Base-by-base conservation (phyloP, 306 rosid species). In the Rubus idaeus region DNA sequence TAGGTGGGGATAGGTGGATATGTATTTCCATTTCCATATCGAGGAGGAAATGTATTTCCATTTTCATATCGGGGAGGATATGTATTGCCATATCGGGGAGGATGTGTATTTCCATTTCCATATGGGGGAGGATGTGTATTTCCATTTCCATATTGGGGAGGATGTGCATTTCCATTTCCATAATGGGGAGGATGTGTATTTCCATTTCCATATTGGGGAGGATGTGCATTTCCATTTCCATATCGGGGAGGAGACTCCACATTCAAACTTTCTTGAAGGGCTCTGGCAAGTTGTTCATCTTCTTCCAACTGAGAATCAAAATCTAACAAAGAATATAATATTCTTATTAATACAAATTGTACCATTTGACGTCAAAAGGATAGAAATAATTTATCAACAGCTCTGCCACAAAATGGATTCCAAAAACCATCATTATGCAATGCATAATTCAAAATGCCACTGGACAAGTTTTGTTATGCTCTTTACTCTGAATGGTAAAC, bases 211-310 rank as follows among this genome's bases (percentile, higher is more conserved):
- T 21, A 21, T 52, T 16, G 41, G 17, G 74, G 74, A 69, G 77
- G 61, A 78, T 40, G 17, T 37, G 75, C 26, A 23, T 23, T 23
- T 23, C 26, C 52, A 73, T 88, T 82, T 78, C 87, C 91, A 81
- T 88, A 76, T 75, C 52, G 86, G 40, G 97, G 91, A 85, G 98
- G 95, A 66, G 97, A 84, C 35, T 84, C 97, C 78, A 83, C 44
- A 77, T 83, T 87, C 49, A 93, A 86, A 82, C 98, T 93, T 85
- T 93, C 90, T 93, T 93, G 97, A 71, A 93, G 37, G 57, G 96
- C 98, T 84, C 89, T 86, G 70, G 98, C 98, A 77, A 93, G 97
- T 78, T 78, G 97, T 77, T 89, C 98, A 77, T 93, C 98, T 70
- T 93, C 98, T 77, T 89, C 88, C 82, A 89, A 78, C 78, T 87